phyloP scores from a whole-genome alignment of 176 grass and related monocot species.

The Eleusine indica region DNA sequence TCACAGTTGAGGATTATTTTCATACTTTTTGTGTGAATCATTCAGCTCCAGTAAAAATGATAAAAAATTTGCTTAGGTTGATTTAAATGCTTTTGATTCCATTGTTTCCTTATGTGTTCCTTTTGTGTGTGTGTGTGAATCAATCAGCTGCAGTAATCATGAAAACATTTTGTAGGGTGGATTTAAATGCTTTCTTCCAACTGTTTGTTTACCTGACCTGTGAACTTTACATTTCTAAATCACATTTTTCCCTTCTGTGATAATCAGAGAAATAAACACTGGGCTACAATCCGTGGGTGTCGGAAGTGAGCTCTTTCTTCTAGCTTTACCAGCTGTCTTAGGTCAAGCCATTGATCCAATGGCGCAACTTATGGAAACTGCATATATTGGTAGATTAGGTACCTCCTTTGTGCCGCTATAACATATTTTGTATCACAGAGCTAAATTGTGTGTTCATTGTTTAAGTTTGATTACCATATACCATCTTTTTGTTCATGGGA shows the following conservation, averaged over 20 bases:
- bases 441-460: slow-evolving; percentile 14
- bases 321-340: slow-evolving; percentile 84
- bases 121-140: neutral
- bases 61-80: neutral
- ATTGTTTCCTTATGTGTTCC: neutral
- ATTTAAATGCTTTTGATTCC: neutral
- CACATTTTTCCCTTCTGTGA: slow-evolving; percentile 33
- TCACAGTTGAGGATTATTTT: neutral
- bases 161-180: neutral
- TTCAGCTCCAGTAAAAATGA: neutral
- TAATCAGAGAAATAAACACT: slow-evolving; percentile 36
- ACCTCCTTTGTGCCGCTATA: slow-evolving; percentile 25
- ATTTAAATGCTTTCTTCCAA: neutral
- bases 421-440: slow-evolving; percentile 3
- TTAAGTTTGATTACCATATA: neutral
- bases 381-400: slow-evolving; percentile 95
- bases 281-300: slow-evolving; percentile 38
- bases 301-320: slow-evolving; percentile 69
- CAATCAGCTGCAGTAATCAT: neutral
- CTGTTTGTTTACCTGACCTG: neutral
- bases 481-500: slow-evolving; percentile 2
- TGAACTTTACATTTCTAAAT: slow-evolving; percentile 28
- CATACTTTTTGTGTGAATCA: neutral
- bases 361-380: slow-evolving; percentile 94
- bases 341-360: slow-evolving; percentile 94